A percentile compares a stretch with the other conserved stretches of the same genome.
Conservation (phyloP, 305 asterid genomes). For the Fraxinus albicans region DNA sequence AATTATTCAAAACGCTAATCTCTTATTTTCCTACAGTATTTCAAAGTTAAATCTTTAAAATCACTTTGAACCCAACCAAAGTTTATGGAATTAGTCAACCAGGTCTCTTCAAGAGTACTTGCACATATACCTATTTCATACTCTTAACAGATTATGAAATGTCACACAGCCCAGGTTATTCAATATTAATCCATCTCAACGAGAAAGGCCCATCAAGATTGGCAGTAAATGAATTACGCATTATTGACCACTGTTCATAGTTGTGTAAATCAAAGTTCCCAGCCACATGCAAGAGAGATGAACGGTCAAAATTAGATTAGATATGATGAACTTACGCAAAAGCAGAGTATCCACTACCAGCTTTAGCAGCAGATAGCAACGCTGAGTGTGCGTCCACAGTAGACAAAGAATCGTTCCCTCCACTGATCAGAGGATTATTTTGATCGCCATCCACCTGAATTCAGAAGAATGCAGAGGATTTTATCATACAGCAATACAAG, state of each 20-base stretch:
- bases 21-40: neutral
- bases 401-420: slow-evolving; percentile 62
- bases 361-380: slow-evolving; percentile 72
- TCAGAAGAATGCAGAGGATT: slow-evolving; percentile 15
- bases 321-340: slow-evolving; percentile 72
- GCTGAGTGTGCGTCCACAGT: slow-evolving; percentile 71
- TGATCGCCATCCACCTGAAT: slow-evolving; percentile 78
- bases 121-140: neutral
- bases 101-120: neutral
- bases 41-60: neutral
- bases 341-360: slow-evolving; percentile 93
- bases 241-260: neutral
- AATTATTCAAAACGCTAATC: neutral
- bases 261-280: neutral
- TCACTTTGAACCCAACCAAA: neutral
- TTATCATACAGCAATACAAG: slow-evolving; percentile 16
- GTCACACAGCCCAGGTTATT: neutral
- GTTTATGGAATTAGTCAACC: neutral
- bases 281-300: neutral
- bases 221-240: neutral
- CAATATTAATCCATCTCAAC: neutral
- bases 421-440: slow-evolving; percentile 39
- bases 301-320: neutral
- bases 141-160: neutral
- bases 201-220: neutral